phyloP scores from a whole-genome alignment of 192 early-diverging fungal genomes.

The Jimgerdemannia flammicorona region DNA sequence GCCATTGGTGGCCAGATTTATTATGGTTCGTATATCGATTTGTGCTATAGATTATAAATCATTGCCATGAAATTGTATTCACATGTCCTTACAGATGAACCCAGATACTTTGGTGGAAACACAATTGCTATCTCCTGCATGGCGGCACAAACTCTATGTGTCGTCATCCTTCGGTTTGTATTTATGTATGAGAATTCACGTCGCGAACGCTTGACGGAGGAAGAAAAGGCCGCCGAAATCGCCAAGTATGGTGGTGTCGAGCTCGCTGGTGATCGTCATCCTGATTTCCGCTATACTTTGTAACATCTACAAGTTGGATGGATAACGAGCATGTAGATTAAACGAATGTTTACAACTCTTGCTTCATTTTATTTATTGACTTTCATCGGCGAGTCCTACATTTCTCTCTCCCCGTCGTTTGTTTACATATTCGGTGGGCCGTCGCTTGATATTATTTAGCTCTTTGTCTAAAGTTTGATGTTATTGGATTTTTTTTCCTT shows the following conservation, averaged over 20 bases:
- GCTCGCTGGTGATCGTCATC: constrained; percentile 20
- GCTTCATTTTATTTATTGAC: too few species aligned
- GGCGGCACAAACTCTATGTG: constrained; percentile 12
- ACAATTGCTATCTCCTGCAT: constrained; percentile 12
- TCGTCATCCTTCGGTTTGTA: constrained; percentile 5
- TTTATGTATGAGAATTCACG: constrained; percentile 18
- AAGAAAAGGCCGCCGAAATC: constrained; percentile 15
- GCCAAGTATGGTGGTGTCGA: constrained; percentile 14
- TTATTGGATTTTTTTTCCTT: too few species aligned
- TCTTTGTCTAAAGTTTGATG: too few species aligned
- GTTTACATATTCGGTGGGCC: too few species aligned
- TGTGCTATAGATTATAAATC: background rate
- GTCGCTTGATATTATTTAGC: too few species aligned
- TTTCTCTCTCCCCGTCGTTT: too few species aligned
- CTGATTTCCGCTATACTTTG: constrained; percentile 22
- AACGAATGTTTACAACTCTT: too few species aligned
- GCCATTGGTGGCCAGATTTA: constrained; percentile 36
- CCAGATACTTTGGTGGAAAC: constrained; percentile 14
- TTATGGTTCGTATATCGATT: constrained; percentile 5
- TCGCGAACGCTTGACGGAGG: constrained; percentile 9
- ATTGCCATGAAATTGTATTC: too few species aligned
- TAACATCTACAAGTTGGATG: constrained; percentile 1
- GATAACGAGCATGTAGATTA: too few species aligned
- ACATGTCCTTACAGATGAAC: constrained; percentile 6
- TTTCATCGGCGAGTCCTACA: too few species aligned